Evolutionary conservation across 495 filamentous ascomycete genomes (phyloP).

Genomic region (Hamigera avellanea): DNA sequence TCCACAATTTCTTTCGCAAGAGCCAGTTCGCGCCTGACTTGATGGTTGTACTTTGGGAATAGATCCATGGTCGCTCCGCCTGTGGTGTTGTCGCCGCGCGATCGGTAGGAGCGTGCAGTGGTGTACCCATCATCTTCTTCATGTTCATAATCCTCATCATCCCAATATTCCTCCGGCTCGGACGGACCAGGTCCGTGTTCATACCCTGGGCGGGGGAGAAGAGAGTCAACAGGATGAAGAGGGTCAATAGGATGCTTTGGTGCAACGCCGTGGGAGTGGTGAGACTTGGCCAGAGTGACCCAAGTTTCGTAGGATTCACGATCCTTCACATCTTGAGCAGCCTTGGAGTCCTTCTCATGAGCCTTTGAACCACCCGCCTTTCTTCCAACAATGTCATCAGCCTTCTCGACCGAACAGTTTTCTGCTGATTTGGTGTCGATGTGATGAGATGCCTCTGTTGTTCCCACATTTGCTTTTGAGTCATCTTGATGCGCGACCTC

Average conservation of each 20-base stretch:
- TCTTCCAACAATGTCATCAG: conserved; percentile 7
- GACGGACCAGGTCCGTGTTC: conserved; percentile 19
- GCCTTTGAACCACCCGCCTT: conserved; percentile 7
- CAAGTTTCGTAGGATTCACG: conserved; percentile 8
- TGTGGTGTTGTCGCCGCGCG: conserved; percentile 72
- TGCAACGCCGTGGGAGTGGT: conserved; percentile 3
- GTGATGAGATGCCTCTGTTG: conserved; percentile 3
- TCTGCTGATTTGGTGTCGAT: conserved; percentile 11
- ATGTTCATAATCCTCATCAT: conserved; percentile 65
- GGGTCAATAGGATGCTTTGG: conserved; percentile 4
- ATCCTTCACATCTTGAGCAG: conserved; percentile 9
- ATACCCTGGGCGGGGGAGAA: conserved; percentile 8
- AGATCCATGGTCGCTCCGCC: conserved; percentile 59
- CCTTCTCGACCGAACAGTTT: conserved; percentile 4
- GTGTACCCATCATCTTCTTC: conserved; percentile 77
- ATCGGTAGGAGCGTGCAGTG: conserved; percentile 60
- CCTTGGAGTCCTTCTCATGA: conserved; percentile 19
- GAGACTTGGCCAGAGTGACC: conserved; percentile 3
- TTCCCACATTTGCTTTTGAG: conserved; percentile 2
- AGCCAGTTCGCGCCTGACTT: conserved; percentile 53
- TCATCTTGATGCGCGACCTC: conserved; percentile 7
- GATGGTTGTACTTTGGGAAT: conserved; percentile 55
- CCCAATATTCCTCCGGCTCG: conserved; percentile 65
- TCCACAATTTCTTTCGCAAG: conserved; percentile 59
- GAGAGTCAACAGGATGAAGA: conserved; percentile 3